Base-by-base conservation (phyloP, 116 monocot genomes). In the Posidonia oceanica region DNA sequence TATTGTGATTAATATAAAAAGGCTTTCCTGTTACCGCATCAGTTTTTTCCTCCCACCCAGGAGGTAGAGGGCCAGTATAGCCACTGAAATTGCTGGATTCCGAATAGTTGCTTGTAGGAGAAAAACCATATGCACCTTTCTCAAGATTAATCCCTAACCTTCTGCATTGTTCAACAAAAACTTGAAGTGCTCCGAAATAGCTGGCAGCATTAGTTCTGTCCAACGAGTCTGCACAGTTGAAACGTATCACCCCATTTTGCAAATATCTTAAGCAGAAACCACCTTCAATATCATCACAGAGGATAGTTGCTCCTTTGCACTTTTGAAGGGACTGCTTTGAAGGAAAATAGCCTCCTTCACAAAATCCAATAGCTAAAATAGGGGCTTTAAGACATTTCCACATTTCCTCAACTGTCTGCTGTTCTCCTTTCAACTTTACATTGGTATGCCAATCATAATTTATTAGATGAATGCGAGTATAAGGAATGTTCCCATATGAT, bases 201-300 rank as follows among this genome's bases (percentile, higher is more conserved):
- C 99, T 99, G 55, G 99, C 99, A 69, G 99, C 99, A 79, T 99
- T 99, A 39, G 99, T 99, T 85, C 99, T 84, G 54, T 99, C 99
- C 72, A 99, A 78, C 16, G 99, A 99, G 75, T 99, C 99, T 37
- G 99, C 99, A 77, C 99, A 99, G 69, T 99, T 99, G 77, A 84
- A 99, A 22, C 99, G 87, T 72, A 99, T 83, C 16, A 99, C 88
- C 29, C 99, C 99, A 84, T 91, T 93, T 76, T 99, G 99, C 72
- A 90, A 75, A 61, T 88, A 78, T 54, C 71, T 88, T 36, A 99
- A 60, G 72, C 88, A 88, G 67, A 93, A 99, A 39, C 77, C 87
- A 78, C 94, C 99, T 58, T 80, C 81, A 76, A 77, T 61, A 14
- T 87, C 80, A 76, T 79, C 82, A 80, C 72, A 91, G 67, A 23